These are phyloP conservation scores for Fraxinus latifolia DNA, from an alignment of 305 asterid genomes.

Conservation along the genomic window DNA sequence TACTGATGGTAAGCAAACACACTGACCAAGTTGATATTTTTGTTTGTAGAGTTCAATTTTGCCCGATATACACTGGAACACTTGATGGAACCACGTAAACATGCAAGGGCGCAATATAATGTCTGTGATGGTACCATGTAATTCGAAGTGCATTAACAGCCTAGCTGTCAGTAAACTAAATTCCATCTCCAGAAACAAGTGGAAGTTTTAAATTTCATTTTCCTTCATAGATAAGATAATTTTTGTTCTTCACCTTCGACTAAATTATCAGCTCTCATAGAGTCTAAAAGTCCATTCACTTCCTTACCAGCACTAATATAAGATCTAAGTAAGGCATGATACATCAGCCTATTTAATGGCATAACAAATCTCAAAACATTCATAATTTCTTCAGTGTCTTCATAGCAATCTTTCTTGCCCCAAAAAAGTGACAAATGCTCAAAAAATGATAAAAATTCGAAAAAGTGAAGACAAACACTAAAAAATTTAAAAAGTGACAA, in stretches of 20 bases:
- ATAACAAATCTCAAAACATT: conserved; percentile 31
- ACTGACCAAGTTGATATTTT: background rate
- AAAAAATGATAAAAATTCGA: too few relatives aligned
- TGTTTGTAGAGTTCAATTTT: background rate
- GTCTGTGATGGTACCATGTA: background rate
- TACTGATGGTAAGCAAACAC: background rate
- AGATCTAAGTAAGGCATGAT: conserved; percentile 34
- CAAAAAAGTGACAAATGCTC: too few relatives aligned
- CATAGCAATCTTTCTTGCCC: conserved; percentile 39
- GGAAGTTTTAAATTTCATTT: background rate
- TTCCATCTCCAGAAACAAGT: background rate
- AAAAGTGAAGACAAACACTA: too few relatives aligned
- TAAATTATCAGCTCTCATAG: conserved; percentile 43
- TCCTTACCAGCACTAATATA: conserved; percentile 33
- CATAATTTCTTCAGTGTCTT: conserved; percentile 35
- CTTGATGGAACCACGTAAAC: background rate
- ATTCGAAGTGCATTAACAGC: background rate
- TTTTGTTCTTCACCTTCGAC: conserved; percentile 44
- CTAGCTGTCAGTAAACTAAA: background rate
- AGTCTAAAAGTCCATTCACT: conserved; percentile 29
- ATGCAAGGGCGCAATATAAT: background rate
- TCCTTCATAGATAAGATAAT: conserved; percentile 33
- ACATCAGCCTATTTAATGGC: conserved; percentile 35
- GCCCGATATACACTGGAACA: background rate
- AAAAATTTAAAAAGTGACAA: too few relatives aligned